A percentile compares a stretch with the other conserved stretches of the same genome.
phyloP scores from a whole-genome alignment of 805 yeast genomes.

The Wickerhamiella spandovensis region DNA sequence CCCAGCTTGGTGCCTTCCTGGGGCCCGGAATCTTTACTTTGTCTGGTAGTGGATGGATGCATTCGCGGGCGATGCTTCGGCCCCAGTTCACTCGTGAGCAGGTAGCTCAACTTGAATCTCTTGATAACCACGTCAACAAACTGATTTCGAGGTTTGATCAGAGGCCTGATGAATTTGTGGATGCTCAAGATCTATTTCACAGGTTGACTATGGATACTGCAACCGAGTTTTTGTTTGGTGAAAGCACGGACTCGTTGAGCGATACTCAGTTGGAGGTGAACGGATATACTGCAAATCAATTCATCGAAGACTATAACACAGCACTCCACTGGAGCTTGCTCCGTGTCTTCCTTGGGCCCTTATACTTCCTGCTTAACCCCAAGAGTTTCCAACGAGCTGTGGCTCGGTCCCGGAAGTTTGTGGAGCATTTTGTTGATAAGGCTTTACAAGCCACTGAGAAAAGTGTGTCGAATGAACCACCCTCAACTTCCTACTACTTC shows the following conservation, averaged over 20 bases:
- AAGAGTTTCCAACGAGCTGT: slow-evolving; percentile 24
- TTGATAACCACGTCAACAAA: slow-evolving; percentile 19
- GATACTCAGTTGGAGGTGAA: slow-evolving; percentile 6
- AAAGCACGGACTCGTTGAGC: slow-evolving; percentile 10
- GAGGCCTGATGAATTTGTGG: slow-evolving; percentile 20
- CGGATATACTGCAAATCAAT: slow-evolving; percentile 16
- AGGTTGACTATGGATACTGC: slow-evolving; percentile 20
- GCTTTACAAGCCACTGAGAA: slow-evolving; percentile 24
- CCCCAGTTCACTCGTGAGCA: slow-evolving; percentile 26
- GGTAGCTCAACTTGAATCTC: slow-evolving; percentile 19
- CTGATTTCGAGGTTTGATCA: neutral
- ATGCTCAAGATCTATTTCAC: slow-evolving; percentile 13
- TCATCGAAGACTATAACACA: slow-evolving; percentile 14
- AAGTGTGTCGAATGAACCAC: slow-evolving; percentile 15
- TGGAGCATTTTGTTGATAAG: slow-evolving; percentile 28
- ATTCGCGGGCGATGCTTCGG: slow-evolving; percentile 26
- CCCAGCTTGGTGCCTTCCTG: slow-evolving; percentile 19
- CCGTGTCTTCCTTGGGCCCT: slow-evolving; percentile 14
- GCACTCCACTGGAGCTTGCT: slow-evolving; percentile 13
- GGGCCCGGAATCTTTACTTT: slow-evolving; percentile 28
- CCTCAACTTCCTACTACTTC: slow-evolving; percentile 32
- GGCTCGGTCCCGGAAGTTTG: slow-evolving; percentile 23
- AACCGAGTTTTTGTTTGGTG: slow-evolving; percentile 20
- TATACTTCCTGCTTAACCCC: slow-evolving; percentile 12
- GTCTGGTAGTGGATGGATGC: slow-evolving; percentile 26